phyloP scores from a whole-genome alignment of 2,329 filamentous ascomycete species.

The Fusarium sp. region DNA sequence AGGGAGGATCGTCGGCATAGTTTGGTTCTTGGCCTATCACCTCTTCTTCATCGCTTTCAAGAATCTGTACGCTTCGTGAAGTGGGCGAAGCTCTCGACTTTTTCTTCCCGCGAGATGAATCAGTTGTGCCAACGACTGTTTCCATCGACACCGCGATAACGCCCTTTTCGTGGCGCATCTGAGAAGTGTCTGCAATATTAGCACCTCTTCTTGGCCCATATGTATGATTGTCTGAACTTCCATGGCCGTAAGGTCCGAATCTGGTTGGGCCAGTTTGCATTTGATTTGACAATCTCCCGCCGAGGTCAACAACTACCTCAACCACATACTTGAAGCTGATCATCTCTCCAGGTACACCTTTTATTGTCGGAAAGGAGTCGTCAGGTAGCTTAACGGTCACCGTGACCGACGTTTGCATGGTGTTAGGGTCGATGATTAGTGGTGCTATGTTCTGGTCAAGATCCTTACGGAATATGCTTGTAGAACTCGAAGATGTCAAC shows the following conservation, averaged over 20 bases:
- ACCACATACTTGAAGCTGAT: slow-evolving; percentile 95
- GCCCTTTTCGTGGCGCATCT: slow-evolving; percentile 86
- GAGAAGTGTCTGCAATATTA: slow-evolving; percentile 86
- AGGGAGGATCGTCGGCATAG: slow-evolving; percentile 35
- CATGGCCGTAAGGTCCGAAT: slow-evolving; percentile 48
- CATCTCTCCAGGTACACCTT: slow-evolving; percentile 88
- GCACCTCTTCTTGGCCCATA: slow-evolving; percentile 53
- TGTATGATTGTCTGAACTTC: slow-evolving; percentile 40
- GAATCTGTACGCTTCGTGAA: slow-evolving; percentile 41
- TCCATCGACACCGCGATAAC: slow-evolving; percentile 91
- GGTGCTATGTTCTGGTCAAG: slow-evolving; percentile 88
- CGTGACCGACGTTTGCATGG: slow-evolving; percentile 80
- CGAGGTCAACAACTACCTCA: slow-evolving; percentile 91
- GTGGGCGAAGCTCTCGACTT: slow-evolving; percentile 37
- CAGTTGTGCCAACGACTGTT: slow-evolving; percentile 84
- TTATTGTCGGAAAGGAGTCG: slow-evolving; percentile 91
- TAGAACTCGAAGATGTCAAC: slow-evolving; percentile 84
- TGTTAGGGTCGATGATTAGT: slow-evolving; percentile 84
- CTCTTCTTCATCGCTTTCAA: slow-evolving; percentile 47
- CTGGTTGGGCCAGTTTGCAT: slow-evolving; percentile 67
- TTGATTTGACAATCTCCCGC: slow-evolving; percentile 83
- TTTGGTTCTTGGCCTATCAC: slow-evolving; percentile 31
- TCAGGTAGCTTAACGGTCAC: slow-evolving; percentile 88
- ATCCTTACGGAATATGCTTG: slow-evolving; percentile 95
- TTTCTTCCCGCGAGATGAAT: slow-evolving; percentile 64